Conservation (phyloP, 805 yeast species). For the Candida sakaeoensis region DNA sequence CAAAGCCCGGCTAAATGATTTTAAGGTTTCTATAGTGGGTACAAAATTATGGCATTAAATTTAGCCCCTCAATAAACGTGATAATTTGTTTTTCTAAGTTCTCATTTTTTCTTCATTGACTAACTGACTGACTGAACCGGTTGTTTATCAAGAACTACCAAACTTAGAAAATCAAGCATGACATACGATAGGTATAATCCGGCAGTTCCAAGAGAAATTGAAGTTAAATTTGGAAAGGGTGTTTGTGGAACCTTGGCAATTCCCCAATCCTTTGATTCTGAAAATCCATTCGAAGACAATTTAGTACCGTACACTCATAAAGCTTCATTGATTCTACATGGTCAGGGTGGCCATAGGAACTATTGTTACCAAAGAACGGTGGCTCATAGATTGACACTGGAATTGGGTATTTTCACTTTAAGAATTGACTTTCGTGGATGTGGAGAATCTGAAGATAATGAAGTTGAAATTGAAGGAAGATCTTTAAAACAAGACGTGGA, state of each 20-base stretch:
- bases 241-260: slow-evolving; percentile 36
- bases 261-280: slow-evolving; percentile 29
- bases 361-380: slow-evolving; percentile 67
- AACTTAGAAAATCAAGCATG: too few species aligned
- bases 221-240: slow-evolving; percentile 32
- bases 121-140: too few species aligned
- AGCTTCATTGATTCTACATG: slow-evolving; percentile 69
- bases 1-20: background rate
- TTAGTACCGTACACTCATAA: slow-evolving; percentile 42
- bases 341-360: slow-evolving; percentile 80
- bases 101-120: too few species aligned
- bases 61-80: slow-evolving; percentile 4
- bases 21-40: too few species aligned
- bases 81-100: too few species aligned
- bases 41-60: background rate
- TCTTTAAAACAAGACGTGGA: slow-evolving; percentile 59
- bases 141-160: too few species aligned
- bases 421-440: slow-evolving; percentile 85
- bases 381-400: slow-evolving; percentile 56
- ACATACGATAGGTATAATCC: slow-evolving; percentile 6
- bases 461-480: slow-evolving; percentile 45
- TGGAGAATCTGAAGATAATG: slow-evolving; percentile 66
- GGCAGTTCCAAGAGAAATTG: slow-evolving; percentile 29
- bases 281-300: slow-evolving; percentile 20
- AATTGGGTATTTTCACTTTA: slow-evolving; percentile 59